Conservation (phyloP, 1,284 basidiomycete genomes). For the Boletus semigastroideus region DNA sequence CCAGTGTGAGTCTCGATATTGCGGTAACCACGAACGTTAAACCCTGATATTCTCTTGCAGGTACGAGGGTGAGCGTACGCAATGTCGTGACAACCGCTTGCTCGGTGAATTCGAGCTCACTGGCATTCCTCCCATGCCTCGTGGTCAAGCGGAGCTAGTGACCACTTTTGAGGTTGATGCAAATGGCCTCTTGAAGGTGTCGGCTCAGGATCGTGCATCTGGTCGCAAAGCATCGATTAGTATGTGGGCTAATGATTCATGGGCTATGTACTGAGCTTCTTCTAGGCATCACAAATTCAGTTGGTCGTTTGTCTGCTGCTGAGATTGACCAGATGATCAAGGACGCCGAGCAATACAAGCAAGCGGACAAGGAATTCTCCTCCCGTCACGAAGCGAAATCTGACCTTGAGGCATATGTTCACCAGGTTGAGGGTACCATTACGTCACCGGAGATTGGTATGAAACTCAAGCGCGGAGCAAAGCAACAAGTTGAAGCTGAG, state of each 20-base stretch:
- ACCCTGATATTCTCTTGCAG: slow-evolving; percentile 34
- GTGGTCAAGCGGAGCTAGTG: slow-evolving; percentile 94
- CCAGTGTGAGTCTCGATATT: slow-evolving; percentile 65
- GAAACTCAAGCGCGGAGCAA: slow-evolving; percentile 96
- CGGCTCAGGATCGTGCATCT: slow-evolving; percentile 91
- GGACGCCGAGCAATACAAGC: slow-evolving; percentile 95
- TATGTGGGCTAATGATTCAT: slow-evolving; percentile 38
- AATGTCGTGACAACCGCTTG: slow-evolving; percentile 95
- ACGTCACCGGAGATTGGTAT: slow-evolving; percentile 92
- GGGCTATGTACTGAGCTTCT: slow-evolving; percentile 17
- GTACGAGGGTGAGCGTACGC: slow-evolving; percentile 96
- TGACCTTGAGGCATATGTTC: slow-evolving; percentile 93
- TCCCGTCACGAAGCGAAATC: slow-evolving; percentile 95
- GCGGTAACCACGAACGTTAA: not conserved
- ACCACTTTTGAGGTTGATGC: slow-evolving; percentile 98
- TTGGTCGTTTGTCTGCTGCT: slow-evolving; percentile 89
- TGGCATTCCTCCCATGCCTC: slow-evolving; percentile 95
- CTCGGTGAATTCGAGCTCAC: slow-evolving; percentile 98
- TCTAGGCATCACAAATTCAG: slow-evolving; percentile 88
- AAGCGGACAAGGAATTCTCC: slow-evolving; percentile 95
- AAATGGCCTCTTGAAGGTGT: slow-evolving; percentile 95
- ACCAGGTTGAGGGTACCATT: slow-evolving; percentile 92
- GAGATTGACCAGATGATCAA: slow-evolving; percentile 99
- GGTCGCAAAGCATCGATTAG: slow-evolving; percentile 97
- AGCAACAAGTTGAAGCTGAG: slow-evolving; percentile 90